Evolutionary conservation across 768 basidiomycete genomes (phyloP).

Genomic region (Auricularia sp.): DNA sequence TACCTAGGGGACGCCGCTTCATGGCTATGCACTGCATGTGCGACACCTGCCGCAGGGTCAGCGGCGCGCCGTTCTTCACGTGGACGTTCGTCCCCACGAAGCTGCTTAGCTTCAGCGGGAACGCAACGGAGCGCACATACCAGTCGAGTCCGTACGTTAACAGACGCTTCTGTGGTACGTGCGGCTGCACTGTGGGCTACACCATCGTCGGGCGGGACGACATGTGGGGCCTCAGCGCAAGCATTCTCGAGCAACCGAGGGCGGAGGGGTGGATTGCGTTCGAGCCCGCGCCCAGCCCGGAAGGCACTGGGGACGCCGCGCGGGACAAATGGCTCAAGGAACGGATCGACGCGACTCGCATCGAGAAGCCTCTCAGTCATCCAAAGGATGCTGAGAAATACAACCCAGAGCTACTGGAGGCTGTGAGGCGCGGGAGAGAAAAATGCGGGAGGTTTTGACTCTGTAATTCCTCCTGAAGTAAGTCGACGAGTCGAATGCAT

Average conservation of each 20-base stretch:
- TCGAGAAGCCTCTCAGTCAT: neutral
- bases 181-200: neutral
- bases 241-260: neutral
- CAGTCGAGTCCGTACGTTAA: neutral
- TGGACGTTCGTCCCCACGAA: neutral
- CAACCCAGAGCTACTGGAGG: neutral
- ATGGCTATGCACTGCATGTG: neutral
- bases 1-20: neutral
- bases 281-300: neutral
- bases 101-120: neutral
- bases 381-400: neutral
- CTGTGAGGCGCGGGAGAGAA: neutral
- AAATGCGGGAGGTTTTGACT: neutral
- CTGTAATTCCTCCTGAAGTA: neutral
- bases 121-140: neutral
- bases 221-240: neutral
- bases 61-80: neutral
- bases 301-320: neutral
- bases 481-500: too few species aligned
- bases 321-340: neutral
- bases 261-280: neutral
- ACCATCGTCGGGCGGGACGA: neutral
- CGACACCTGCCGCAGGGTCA: neutral
- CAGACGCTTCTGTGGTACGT: neutral
- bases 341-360: neutral